Evolutionary conservation across 2,329 filamentous ascomycete genomes (phyloP).

Genomic region (Magnaporthiopsis rhizophila): DNA sequence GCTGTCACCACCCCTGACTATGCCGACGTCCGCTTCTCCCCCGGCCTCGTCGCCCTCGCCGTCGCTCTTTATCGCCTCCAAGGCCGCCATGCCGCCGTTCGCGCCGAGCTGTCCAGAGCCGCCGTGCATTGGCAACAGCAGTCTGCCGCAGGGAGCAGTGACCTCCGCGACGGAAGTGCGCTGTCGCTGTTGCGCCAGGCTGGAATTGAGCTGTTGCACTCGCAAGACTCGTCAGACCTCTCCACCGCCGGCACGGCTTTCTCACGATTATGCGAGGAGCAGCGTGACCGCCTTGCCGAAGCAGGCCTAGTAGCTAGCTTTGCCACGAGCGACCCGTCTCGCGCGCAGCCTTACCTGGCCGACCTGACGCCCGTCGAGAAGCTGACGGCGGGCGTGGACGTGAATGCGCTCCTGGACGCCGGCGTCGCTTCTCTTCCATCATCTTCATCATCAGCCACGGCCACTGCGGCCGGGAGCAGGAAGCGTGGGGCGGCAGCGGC

Average conservation of each 20-base stretch:
- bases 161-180: slow-evolving; percentile 24
- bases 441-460: slow-evolving; percentile 21
- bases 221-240: slow-evolving; percentile 60
- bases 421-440: slow-evolving; percentile 49
- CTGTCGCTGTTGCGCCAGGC: slow-evolving; percentile 67
- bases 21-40: slow-evolving; percentile 68
- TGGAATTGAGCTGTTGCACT: slow-evolving; percentile 74
- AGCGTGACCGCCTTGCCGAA: slow-evolving; percentile 60
- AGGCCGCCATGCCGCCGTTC: slow-evolving; percentile 64
- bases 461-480: slow-evolving; percentile 26
- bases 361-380: slow-evolving; percentile 54
- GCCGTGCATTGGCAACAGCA: slow-evolving; percentile 72
- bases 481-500: slow-evolving; percentile 34
- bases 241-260: slow-evolving; percentile 72
- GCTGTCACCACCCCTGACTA: slow-evolving; percentile 46
- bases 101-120: slow-evolving; percentile 67
- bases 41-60: slow-evolving; percentile 73
- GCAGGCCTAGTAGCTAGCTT: slow-evolving; percentile 84
- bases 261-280: slow-evolving; percentile 58
- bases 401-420: slow-evolving; percentile 52
- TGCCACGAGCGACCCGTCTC: slow-evolving; percentile 51
- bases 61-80: slow-evolving; percentile 73
- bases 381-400: slow-evolving; percentile 53
- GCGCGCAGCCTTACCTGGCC: slow-evolving; percentile 45
- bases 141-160: slow-evolving; percentile 20